phyloP scores from a whole-genome alignment of 371 early-diverging fungal genomes.

The Gilbertella persicaria region DNA sequence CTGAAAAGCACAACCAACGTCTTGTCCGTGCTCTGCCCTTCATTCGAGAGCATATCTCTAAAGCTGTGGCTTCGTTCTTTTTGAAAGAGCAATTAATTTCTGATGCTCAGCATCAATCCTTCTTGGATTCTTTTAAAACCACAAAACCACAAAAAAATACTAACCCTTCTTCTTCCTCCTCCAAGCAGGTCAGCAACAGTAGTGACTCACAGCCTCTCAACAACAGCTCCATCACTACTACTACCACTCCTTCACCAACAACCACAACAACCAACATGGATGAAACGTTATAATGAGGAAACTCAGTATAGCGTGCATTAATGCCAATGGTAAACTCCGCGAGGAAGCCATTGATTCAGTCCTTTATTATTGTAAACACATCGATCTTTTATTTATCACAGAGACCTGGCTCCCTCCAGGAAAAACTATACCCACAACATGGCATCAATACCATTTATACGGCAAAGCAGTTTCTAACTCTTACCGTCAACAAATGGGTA shows the following conservation, averaged over 20 bases:
- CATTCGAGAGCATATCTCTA: background rate
- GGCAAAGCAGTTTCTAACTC: background rate
- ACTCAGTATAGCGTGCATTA: conserved; percentile 3
- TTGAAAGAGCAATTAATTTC: background rate
- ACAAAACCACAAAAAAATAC: too few relatives aligned
- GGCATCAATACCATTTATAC: conserved; percentile 19
- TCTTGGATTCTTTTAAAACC: too few relatives aligned
- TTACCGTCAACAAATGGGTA: conserved; percentile 7
- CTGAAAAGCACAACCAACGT: background rate
- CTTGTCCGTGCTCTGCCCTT: background rate
- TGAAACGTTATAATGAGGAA: background rate
- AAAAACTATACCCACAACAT: conserved; percentile 3
- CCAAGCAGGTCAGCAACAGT: too few relatives aligned
- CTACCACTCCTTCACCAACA: too few relatives aligned
- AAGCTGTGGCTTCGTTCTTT: background rate
- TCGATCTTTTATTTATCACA: conserved; percentile 19
- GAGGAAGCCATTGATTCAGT: conserved; percentile 4
- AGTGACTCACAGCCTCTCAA: too few relatives aligned
- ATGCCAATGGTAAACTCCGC: conserved; percentile 7
- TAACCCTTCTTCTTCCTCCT: too few relatives aligned
- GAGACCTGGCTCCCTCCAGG: conserved; percentile 22
- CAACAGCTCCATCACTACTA: too few relatives aligned
- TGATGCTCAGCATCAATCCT: background rate
- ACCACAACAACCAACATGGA: too few relatives aligned
- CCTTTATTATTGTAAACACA: conserved; percentile 1